These are phyloP conservation scores for Medicago ruthenica DNA, from an alignment of 306 rosid species.

Conservation along the genomic window DNA sequence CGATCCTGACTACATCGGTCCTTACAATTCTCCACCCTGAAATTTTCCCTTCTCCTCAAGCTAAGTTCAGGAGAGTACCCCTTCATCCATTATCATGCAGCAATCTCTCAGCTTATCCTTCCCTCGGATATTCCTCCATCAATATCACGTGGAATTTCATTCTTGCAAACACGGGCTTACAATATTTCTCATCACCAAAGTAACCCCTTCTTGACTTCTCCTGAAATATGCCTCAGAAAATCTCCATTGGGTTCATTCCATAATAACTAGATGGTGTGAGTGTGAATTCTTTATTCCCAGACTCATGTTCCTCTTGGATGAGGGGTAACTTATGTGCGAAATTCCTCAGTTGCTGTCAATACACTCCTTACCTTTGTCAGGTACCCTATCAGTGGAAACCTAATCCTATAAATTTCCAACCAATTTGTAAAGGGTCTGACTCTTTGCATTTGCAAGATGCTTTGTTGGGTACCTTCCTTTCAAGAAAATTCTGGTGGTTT, in stretches of 20 bases:
- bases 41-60: background rate
- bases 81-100: background rate
- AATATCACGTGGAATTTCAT: background rate
- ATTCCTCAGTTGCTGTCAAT: background rate
- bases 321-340: background rate
- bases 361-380: too few relatives aligned
- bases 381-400: background rate
- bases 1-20: too few relatives aligned
- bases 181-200: background rate
- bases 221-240: background rate
- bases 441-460: background rate
- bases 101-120: slow-evolving; percentile 11
- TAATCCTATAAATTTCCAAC: background rate
- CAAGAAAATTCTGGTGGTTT: background rate
- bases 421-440: background rate
- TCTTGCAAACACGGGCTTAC: background rate
- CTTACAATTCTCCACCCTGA: background rate
- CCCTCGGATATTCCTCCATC: background rate
- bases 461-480: background rate
- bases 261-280: background rate
- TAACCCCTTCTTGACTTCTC: background rate
- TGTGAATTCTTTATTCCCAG: background rate
- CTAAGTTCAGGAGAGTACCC: background rate
- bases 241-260: slow-evolving; percentile 9
- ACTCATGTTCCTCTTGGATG: background rate